These are phyloP conservation scores for Neofusicoccum sp. DNA, from an alignment of 2,329 filamentous ascomycete species.

Conservation along the genomic window DNA sequence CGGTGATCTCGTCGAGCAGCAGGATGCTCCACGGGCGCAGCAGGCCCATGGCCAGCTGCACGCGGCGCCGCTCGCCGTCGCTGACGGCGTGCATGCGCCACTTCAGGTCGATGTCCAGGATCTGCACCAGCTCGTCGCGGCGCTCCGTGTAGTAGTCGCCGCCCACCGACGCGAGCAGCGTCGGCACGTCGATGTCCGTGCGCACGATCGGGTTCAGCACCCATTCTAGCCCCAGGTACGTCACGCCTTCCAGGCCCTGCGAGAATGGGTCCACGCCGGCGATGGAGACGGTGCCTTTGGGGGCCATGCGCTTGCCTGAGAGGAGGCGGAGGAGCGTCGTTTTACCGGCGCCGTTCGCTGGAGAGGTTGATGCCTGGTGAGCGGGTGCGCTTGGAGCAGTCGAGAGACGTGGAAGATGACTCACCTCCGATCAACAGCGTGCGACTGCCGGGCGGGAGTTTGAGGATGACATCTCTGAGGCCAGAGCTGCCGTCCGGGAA, in stretches of 20 bases:
- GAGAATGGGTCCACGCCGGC: slow-evolving; percentile 89
- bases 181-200: slow-evolving; percentile 87
- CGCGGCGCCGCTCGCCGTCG: slow-evolving; percentile 85
- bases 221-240: slow-evolving; percentile 97
- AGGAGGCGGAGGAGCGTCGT: slow-evolving; percentile 93
- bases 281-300: slow-evolving; percentile 69
- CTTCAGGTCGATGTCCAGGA: slow-evolving; percentile 84
- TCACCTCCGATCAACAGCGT: slow-evolving; percentile 85
- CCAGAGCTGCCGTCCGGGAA: slow-evolving; percentile 86
- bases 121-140: slow-evolving; percentile 79
- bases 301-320: slow-evolving; percentile 90
- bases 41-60: slow-evolving; percentile 95
- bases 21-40: slow-evolving; percentile 88
- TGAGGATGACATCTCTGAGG: slow-evolving; percentile 68
- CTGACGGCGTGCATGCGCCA: slow-evolving; percentile 97
- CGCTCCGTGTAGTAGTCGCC: slow-evolving; percentile 79
- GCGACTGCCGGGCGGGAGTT: slow-evolving; percentile 77
- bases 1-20: slow-evolving; percentile 93
- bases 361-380: slow-evolving; percentile 10
- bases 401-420: slow-evolving; percentile 11
- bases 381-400: background rate
- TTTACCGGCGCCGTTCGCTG: slow-evolving; percentile 93
- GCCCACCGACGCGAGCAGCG: slow-evolving; percentile 80
- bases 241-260: slow-evolving; percentile 85
- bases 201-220: slow-evolving; percentile 95